A percentile compares a stretch with the other conserved stretches of the same genome.
Conservation (phyloP, 2,329 filamentous ascomycete species). For the Triangularia setosa region DNA sequence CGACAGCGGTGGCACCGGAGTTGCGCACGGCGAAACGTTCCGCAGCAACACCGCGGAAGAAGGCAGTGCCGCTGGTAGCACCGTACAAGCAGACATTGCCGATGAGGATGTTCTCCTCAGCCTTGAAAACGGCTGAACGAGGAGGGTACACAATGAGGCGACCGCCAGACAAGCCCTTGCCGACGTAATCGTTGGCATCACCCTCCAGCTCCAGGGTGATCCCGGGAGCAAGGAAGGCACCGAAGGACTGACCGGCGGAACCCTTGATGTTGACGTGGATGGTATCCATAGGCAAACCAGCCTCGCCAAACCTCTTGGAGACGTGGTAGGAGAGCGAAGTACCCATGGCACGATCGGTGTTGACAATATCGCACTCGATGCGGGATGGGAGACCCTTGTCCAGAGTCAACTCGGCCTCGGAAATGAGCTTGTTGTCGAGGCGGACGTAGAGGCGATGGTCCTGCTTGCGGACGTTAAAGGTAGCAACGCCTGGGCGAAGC, state of each 20-base stretch:
- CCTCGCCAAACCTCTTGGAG: constrained; percentile 86
- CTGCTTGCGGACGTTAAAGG: constrained; percentile 97
- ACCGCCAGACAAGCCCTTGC: constrained; percentile 91
- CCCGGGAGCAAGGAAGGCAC: constrained; percentile 88
- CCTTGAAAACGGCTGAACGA: constrained; percentile 85
- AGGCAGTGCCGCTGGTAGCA: constrained; percentile 84
- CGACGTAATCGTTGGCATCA: constrained; percentile 94
- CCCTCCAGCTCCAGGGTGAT: constrained; percentile 93
- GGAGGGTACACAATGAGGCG: constrained; percentile 91
- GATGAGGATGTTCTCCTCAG: constrained; percentile 90
- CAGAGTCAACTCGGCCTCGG: constrained; percentile 87
- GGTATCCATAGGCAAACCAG: constrained; percentile 84
- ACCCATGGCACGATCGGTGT: constrained; percentile 91
- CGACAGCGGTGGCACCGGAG: constrained; percentile 91
- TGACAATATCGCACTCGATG: constrained; percentile 94
- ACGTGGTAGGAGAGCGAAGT: constrained; percentile 95
- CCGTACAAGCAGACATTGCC: constrained; percentile 96
- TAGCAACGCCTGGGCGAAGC: constrained; percentile 87
- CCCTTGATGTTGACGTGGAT: constrained; percentile 96
- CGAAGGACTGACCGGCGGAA: constrained; percentile 93
- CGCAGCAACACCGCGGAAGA: constrained; percentile 94
- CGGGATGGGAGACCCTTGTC: constrained; percentile 91
- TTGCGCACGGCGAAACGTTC: constrained; percentile 97
- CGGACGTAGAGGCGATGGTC: constrained; percentile 91
- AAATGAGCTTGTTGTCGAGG: constrained; percentile 94